phyloP scores from a whole-genome alignment of 352 stramenopile genomes.

The Thraustochytrium striatum region DNA sequence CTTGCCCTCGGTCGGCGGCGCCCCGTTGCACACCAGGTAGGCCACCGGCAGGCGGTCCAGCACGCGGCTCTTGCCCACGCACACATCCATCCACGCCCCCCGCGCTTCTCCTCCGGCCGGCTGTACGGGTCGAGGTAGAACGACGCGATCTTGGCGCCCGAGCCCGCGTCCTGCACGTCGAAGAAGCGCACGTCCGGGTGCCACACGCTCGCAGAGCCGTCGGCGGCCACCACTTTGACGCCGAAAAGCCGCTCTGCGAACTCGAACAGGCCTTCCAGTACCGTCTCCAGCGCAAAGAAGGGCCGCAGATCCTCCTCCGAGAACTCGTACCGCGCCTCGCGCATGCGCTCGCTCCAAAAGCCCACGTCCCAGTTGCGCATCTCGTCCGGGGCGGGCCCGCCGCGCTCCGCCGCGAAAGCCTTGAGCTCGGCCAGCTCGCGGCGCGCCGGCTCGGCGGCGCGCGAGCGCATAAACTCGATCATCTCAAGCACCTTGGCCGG shows the following conservation, averaged over 20 bases:
- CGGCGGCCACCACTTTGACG: slow-evolving; percentile 77
- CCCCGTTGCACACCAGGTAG: slow-evolving; percentile 97
- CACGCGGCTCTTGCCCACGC: slow-evolving; percentile 83
- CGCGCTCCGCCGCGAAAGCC: slow-evolving; percentile 72
- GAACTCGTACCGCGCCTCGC: slow-evolving; percentile 88
- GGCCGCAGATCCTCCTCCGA: slow-evolving; percentile 93
- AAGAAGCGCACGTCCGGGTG: slow-evolving; percentile 94
- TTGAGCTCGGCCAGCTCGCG: slow-evolving; percentile 83
- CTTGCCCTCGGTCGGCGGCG: slow-evolving; percentile 79
- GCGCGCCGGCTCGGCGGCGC: slow-evolving; percentile 80
- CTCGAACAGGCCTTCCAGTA: slow-evolving; percentile 91
- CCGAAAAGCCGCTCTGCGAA: slow-evolving; percentile 87
- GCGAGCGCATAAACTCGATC: slow-evolving; percentile 82
- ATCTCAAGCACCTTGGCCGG: slow-evolving; percentile 84
- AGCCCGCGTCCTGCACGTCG: slow-evolving; percentile 76
- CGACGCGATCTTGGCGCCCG: slow-evolving; percentile 77
- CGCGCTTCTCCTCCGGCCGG: slow-evolving; percentile 91
- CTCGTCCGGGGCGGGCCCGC: slow-evolving; percentile 64
- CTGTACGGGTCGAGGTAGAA: slow-evolving; percentile 97
- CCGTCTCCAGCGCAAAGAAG: slow-evolving; percentile 90
- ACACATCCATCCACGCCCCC: slow-evolving; percentile 96
- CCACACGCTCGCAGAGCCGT: slow-evolving; percentile 80
- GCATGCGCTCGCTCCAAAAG: slow-evolving; percentile 90
- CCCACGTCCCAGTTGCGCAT: slow-evolving; percentile 88
- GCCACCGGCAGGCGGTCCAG: slow-evolving; percentile 82